Evolutionary conservation across 1,284 basidiomycete genomes (phyloP), one percentile per base, ranked within the genome.

Genomic region (Abortiporus biennis): DNA sequence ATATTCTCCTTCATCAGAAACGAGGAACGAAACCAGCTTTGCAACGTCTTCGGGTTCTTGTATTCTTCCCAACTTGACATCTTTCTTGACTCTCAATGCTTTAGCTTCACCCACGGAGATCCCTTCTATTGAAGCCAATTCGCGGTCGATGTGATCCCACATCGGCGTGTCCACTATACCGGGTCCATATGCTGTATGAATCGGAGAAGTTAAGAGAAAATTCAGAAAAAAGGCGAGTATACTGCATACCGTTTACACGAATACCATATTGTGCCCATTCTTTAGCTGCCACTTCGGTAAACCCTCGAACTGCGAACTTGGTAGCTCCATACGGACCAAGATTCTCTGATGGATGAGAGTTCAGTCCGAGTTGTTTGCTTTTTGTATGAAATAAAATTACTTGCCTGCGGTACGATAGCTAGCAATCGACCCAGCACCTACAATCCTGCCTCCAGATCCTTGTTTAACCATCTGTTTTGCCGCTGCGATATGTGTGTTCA

Each of bases 381-480:
- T n/a, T n/a, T n/a, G n/a, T n/a, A n/a, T n/a, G n/a, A n/a, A 15
- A 27, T 30, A 3, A 6, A 11, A 12, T 12, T 21, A 43, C 48
- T 24, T 23, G 48, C 53, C 52, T n/a, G 58, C 56, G 13, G 59
- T 60, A 24, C 59, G 58, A 49, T 62, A 61, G n/a, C 57, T 59
- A 3, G 58, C 55, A 37, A 61, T 54, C 3, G 58, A 64, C 4
- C 58, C 57, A 13, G 63, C 62, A 42, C 66, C 68, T 30, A 71
- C 54, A 27, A 71, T 62, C 38, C 67, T 55, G 1, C 69, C 67
- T 3, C 69, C 63, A 6, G 47, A 54, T 21, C 64, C 67, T 47
- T 72, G 66, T 47, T 57, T 57, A 30, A 72, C 61, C 68, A 71
- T 72, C 46, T 66, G 65, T 46, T 53, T 49, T 8, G 69, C 71